phyloP scores from a whole-genome alignment of 2,329 filamentous ascomycete genomes.

The Cytospora piceicola region DNA sequence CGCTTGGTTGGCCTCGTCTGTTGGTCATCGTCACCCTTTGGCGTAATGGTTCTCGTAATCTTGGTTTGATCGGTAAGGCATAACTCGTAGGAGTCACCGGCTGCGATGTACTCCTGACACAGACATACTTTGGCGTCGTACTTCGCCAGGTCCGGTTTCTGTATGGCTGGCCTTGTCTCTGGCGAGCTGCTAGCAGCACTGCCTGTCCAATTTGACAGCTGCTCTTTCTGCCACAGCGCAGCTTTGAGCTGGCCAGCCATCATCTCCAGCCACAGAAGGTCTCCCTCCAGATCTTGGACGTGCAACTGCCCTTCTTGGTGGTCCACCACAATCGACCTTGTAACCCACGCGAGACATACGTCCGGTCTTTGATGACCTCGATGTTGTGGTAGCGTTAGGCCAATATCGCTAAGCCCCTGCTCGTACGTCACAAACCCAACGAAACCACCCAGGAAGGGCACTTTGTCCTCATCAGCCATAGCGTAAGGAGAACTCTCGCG shows the following conservation, averaged over 20 bases:
- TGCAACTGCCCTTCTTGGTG: constrained; percentile 65
- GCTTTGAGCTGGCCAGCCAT: constrained; percentile 39
- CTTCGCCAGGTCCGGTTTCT: constrained; percentile 30
- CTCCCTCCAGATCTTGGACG: constrained; percentile 65
- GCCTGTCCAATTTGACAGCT: constrained; percentile 30
- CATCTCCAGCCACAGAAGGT: constrained; percentile 51
- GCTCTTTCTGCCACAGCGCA: constrained; percentile 35
- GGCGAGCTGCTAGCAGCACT: constrained; percentile 45
- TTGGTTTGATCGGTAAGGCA: constrained; percentile 78
- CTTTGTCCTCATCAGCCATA: constrained; percentile 33
- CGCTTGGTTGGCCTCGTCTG: neutral
- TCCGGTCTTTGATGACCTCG: constrained; percentile 61
- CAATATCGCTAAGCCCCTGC: constrained; percentile 69
- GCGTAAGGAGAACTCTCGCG: constrained; percentile 5
- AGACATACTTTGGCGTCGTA: constrained; percentile 70
- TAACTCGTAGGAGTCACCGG: constrained; percentile 83
- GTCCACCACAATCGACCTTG: constrained; percentile 77
- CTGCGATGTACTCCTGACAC: constrained; percentile 73
- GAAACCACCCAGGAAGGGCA: constrained; percentile 79
- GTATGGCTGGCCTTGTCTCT: constrained; percentile 39
- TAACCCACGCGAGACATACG: constrained; percentile 75
- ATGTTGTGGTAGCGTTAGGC: constrained; percentile 44
- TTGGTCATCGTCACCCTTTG: constrained; percentile 37
- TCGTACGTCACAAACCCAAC: constrained; percentile 88
- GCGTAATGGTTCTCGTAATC: constrained; percentile 47